A percentile compares a stretch with the other conserved stretches of the same genome.
Evolutionary conservation across 2,329 filamentous ascomycete genomes (phyloP).

Genomic region (Microcyclosporella mali): DNA sequence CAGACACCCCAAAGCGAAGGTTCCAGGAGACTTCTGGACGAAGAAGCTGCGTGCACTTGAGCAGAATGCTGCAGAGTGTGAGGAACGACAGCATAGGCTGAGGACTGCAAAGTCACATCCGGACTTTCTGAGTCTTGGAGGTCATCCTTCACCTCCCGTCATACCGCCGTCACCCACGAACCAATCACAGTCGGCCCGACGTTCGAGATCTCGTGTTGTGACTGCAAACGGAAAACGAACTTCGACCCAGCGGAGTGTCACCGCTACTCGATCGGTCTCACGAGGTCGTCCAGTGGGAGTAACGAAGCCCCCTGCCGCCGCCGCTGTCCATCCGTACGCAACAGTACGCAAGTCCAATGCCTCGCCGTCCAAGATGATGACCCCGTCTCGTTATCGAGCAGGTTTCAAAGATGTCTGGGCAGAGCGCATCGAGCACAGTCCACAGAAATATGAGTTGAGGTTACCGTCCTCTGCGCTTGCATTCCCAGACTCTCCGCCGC

Average conservation of each 20-base stretch:
- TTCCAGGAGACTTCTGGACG: slow-evolving; percentile 48
- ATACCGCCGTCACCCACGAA: slow-evolving; percentile 24
- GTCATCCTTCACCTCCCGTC: slow-evolving; percentile 30
- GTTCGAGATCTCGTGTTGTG: slow-evolving; percentile 19
- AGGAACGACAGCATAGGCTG: slow-evolving; percentile 37
- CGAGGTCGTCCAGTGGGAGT: slow-evolving; percentile 29
- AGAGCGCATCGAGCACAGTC: slow-evolving; percentile 41
- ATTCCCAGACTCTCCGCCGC: slow-evolving; percentile 41
- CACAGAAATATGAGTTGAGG: slow-evolving; percentile 47
- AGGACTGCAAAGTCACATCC: slow-evolving; percentile 29
- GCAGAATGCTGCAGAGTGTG: slow-evolving; percentile 43
- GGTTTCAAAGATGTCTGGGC: slow-evolving; percentile 47
- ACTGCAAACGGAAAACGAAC: slow-evolving; percentile 29
- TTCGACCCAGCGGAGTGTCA: slow-evolving; percentile 21
- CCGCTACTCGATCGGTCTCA: slow-evolving; percentile 28
- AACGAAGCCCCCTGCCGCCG: slow-evolving; percentile 24
- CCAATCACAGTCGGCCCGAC: slow-evolving; percentile 28
- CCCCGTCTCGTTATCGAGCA: slow-evolving; percentile 42
- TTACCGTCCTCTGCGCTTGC: slow-evolving; percentile 35
- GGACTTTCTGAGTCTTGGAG: slow-evolving; percentile 33
- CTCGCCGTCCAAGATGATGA: slow-evolving; percentile 48
- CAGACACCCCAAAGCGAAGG: slow-evolving; percentile 34
- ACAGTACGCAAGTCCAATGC: slow-evolving; percentile 28
- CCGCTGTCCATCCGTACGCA: slow-evolving; percentile 18
- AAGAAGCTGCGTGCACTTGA: slow-evolving; percentile 48